Evolutionary conservation across 140 eudicot genomes (phyloP).

Genomic region (Erigeron philadelphicus): DNA sequence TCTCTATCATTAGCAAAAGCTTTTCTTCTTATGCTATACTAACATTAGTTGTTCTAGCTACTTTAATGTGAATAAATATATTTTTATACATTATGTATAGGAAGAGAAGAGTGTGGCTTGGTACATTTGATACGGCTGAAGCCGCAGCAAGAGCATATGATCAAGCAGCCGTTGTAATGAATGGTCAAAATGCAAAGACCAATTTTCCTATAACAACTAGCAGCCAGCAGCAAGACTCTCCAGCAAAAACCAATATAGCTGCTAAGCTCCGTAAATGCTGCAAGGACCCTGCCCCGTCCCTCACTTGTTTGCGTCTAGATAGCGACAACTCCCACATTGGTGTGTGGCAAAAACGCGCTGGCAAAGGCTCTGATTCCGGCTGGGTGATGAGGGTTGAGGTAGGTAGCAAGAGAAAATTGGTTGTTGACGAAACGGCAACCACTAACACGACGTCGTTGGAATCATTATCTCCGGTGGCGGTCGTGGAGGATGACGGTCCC

Average conservation of each 20-base stretch:
- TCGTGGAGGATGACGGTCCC: slow-evolving; percentile 18
- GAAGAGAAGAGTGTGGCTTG: slow-evolving; percentile 61
- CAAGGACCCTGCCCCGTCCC: slow-evolving; percentile 48
- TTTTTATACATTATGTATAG: slow-evolving; percentile 12
- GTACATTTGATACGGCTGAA: slow-evolving; percentile 68
- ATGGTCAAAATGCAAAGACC: slow-evolving; percentile 57
- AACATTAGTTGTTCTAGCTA: too few species aligned
- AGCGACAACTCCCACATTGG: slow-evolving; percentile 52
- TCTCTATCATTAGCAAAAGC: too few species aligned
- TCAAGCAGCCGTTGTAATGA: slow-evolving; percentile 54
- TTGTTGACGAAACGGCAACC: neutral
- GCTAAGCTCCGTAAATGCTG: slow-evolving; percentile 52
- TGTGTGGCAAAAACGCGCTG: slow-evolving; percentile 65
- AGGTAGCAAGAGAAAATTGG: slow-evolving; percentile 29
- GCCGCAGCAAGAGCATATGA: slow-evolving; percentile 68
- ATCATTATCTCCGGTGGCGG: slow-evolving; percentile 3
- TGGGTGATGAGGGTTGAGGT: slow-evolving; percentile 59
- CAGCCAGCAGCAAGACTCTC: neutral
- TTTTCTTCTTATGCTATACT: too few species aligned
- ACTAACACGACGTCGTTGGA: neutral
- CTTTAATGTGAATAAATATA: too few species aligned
- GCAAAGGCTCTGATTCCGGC: slow-evolving; percentile 33
- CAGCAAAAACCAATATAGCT: slow-evolving; percentile 22
- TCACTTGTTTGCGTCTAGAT: slow-evolving; percentile 56
- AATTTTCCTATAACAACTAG: slow-evolving; percentile 49